Evolutionary conservation across 768 basidiomycete genomes (phyloP), one percentile per base, ranked within the genome.

Genomic region (Peribolospora kevripleyi): DNA sequence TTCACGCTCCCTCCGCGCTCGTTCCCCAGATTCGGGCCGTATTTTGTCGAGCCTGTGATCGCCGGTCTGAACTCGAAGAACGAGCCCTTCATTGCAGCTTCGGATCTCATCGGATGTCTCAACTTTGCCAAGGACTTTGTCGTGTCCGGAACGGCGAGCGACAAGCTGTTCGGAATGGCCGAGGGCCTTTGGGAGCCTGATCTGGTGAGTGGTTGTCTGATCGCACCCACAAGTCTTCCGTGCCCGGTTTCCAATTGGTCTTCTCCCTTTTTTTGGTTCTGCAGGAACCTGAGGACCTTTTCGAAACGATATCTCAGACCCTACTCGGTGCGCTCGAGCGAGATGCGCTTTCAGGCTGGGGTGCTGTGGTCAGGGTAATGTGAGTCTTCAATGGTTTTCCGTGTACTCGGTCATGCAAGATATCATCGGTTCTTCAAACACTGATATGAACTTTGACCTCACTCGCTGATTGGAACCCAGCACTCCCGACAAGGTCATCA

Each of bases 111-210:
- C 62, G 86, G 86, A 42, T 90, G 86, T 67, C 71, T 90, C 54
- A 87, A 86, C 70, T 83, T 84, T 63, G 84, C 86, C 25, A 87
- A 90, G 61, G 93, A 97, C 68, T 98, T 98, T 62, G 86, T 90
- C 56, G 93, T 95, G 8, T 78, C 85, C 7, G 93, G 93, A 42
- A 87, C 87, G 0, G 91, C 93, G 25, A 80, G 80, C 63, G 73
- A 78, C 58, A 95, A 95, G 71, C 69, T 98, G 60, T 93, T 80
- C 63, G 93, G 93, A 81, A 80, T 91, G 53, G 93, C 93, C 46
- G 93, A 98, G 68, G 87, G 88, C 3, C 74, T 98, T 40, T 98
- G 93, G 93, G 93, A 98, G 69, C 88, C 91, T 7, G 84, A 88
- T 67, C 72, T 98, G 67, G 70, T 71, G 55, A 56, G 68, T 64